Conservation (phyloP, 2,329 filamentous ascomycete species). For the Colletotrichum endophyticum region DNA sequence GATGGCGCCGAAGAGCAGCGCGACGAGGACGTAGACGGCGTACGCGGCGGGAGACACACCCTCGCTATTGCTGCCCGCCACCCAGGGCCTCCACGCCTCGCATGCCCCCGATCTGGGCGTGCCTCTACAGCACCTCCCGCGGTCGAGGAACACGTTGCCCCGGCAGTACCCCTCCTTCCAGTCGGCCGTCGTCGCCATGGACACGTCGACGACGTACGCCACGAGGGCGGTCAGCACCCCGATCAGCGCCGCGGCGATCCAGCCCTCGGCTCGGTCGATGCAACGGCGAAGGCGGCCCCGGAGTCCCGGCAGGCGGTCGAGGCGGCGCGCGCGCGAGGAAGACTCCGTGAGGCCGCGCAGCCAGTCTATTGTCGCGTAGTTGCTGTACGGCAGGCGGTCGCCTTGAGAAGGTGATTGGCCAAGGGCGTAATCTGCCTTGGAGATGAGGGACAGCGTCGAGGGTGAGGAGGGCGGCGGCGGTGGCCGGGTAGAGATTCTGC, state of each 20-base stretch:
- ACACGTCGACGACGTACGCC: conserved; percentile 60
- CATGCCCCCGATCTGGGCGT: conserved; percentile 28
- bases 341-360: conserved; percentile 65
- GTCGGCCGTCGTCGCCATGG: conserved; percentile 58
- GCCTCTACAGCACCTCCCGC: conserved; percentile 52
- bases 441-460: not conserved
- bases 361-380: conserved; percentile 69
- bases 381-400: conserved; percentile 63
- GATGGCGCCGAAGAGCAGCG: conserved; percentile 27
- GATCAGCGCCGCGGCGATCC: conserved; percentile 59
- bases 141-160: conserved; percentile 46
- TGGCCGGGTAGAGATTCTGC: not conserved
- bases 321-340: conserved; percentile 38
- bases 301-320: conserved; percentile 31
- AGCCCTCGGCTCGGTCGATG: conserved; percentile 58
- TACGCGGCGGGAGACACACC: conserved; percentile 23
- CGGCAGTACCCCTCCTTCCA: conserved; percentile 63
- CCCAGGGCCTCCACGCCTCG: conserved; percentile 48
- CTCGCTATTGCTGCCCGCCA: not conserved
- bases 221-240: conserved; percentile 59
- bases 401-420: conserved; percentile 35
- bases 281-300: conserved; percentile 30
- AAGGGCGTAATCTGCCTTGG: conserved; percentile 3
- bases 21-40: conserved; percentile 28
- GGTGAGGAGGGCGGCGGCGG: not conserved